Base-by-base conservation (phyloP, 495 filamentous ascomycete species). In the Cryomyces minteri region DNA sequence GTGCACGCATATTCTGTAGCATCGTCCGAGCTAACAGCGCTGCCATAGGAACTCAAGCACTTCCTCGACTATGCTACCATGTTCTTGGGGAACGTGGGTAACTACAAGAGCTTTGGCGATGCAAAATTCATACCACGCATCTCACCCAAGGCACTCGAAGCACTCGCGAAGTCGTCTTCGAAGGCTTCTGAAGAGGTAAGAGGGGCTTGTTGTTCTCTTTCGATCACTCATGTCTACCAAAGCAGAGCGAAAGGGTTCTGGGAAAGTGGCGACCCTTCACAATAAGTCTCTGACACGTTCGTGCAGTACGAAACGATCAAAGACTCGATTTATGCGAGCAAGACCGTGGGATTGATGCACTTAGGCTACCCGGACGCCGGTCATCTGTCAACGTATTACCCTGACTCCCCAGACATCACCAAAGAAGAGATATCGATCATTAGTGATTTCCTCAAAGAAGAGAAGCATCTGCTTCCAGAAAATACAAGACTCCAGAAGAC, bases 41-140 rank as follows among this genome's bases (percentile, higher is more conserved):
- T 25, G 18, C 2, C 18, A 25, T 25, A 25, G 39, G 71, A 85
- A 39, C 58, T 94, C 29, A 68, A 71, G 7, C 71, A 76, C 51
- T 94, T 93, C 65, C 66, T 95, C 29, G 76, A 88, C 60, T 98
- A 96, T 62, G 69, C 86, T 2, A 77, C 80, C 3, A 82, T 88
- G 56, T 90, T 96, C 60, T 67, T 98, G 5, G 87, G 87, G 29
- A 96, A 95, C 57, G 65, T 71, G 41, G 90, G 90, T 40, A 98
- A 98, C 61, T 98, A 93, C 67, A 95, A 95, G 64, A 82, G 81
- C 31, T 94, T 95, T 52, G 90, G 90, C 32, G 90, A 98, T 59
- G 73, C 79, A 48, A 98, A 96, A 57, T 94, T 95, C 60, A 76
- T 98, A 44, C 90, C 90, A 6, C 71, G 88, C 38, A 71, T 87